A percentile compares a stretch with the other conserved stretches of the same genome.
These are phyloP conservation scores for Lycium ferocissimum DNA, from an alignment of 257 asterid genomes.

Conservation along the genomic window DNA sequence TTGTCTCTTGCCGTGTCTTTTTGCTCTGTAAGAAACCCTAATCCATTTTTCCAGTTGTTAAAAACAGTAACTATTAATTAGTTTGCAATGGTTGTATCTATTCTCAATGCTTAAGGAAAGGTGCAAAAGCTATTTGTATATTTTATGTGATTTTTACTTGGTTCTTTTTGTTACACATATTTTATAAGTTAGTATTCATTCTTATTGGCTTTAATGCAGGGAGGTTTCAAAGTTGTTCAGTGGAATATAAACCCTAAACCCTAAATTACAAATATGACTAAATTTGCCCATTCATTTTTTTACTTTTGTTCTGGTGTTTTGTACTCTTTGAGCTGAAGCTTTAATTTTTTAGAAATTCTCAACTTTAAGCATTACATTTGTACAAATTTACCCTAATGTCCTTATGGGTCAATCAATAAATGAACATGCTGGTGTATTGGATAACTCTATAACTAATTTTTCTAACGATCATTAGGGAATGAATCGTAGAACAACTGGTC, in stretches of 20 bases:
- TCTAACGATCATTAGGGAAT: not conserved
- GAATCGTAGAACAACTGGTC: not conserved
- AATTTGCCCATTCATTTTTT: not conserved
- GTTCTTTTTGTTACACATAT: not conserved
- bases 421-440: not conserved
- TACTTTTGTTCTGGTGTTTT: not conserved
- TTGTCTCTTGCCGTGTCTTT: too few relatives aligned
- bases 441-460: not conserved
- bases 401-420: not conserved
- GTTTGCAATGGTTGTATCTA: not conserved
- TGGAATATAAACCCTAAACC: not conserved
- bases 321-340: too few relatives aligned
- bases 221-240: not conserved
- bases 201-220: not conserved
- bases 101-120: not conserved
- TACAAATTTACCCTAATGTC: not conserved
- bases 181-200: not conserved
- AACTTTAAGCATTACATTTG: not conserved
- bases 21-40: not conserved
- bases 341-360: not conserved
- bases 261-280: not conserved
- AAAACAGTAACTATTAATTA: not conserved
- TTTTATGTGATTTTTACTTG: not conserved
- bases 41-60: not conserved
- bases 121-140: not conserved